Evolutionary conservation across 2,329 filamentous ascomycete species (phyloP).

Genomic region (Nannizziopsis arthrosporioides): DNA sequence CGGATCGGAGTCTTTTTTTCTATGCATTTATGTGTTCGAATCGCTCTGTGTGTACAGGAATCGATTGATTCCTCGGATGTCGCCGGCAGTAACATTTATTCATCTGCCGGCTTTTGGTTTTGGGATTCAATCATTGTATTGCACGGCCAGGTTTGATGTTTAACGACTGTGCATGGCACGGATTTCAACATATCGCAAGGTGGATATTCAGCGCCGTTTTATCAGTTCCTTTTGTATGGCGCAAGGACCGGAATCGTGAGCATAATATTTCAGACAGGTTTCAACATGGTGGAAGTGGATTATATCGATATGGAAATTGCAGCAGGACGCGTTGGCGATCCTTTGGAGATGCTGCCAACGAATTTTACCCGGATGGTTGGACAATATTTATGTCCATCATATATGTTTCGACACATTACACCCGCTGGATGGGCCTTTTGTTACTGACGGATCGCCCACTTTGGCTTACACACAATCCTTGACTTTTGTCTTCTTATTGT

Average conservation of each 20-base stretch:
- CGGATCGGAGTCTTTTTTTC: not conserved
- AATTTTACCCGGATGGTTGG: not conserved
- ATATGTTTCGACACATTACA: not conserved
- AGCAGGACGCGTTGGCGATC: not conserved
- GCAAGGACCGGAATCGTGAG: not conserved
- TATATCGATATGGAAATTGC: not conserved
- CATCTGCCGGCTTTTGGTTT: not conserved
- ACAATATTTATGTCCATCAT: not conserved
- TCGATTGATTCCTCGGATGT: not conserved
- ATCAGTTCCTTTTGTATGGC: not conserved
- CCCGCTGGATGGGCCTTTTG: slow-evolving; percentile 4
- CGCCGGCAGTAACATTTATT: not conserved
- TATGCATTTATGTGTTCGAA: not conserved
- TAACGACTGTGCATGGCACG: not conserved
- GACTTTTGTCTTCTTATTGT: not conserved
- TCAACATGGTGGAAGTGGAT: not conserved
- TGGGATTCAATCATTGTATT: not conserved
- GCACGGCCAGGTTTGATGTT: not conserved
- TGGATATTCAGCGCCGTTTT: not conserved
- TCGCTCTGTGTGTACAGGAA: not conserved
- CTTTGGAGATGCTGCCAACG: not conserved
- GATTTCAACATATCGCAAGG: not conserved
- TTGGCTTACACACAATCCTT: not conserved
- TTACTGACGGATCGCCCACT: not conserved
- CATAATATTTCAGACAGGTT: not conserved